A percentile compares a stretch with the other conserved stretches of the same genome.
Conservation (phyloP, 257 asterid species). For the Craterostigma plantagineum region DNA sequence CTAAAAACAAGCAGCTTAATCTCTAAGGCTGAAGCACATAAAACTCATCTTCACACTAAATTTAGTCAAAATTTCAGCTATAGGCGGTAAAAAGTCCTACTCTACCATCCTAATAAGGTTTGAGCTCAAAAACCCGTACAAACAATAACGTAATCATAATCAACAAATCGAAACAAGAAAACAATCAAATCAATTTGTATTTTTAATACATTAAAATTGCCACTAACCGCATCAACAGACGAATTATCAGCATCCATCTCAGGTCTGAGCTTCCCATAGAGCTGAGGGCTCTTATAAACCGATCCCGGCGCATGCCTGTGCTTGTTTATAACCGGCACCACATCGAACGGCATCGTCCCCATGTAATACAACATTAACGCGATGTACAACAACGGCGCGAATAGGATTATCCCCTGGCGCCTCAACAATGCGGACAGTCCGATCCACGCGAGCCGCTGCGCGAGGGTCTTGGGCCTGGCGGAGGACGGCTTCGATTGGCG, state of each 20-base stretch:
- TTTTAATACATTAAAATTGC: not conserved
- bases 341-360: slow-evolving; percentile 93
- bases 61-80: too few relatives aligned
- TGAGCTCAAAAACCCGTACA: too few relatives aligned
- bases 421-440: slow-evolving; percentile 52
- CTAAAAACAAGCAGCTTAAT: too few relatives aligned
- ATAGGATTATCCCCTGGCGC: slow-evolving; percentile 75
- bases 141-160: not conserved
- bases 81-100: too few relatives aligned
- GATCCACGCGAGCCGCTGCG: slow-evolving; percentile 53
- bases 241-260: slow-evolving; percentile 76
- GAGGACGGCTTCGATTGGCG: slow-evolving; percentile 27
- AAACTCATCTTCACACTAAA: too few relatives aligned
- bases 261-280: slow-evolving; percentile 44
- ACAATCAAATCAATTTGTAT: not conserved
- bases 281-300: slow-evolving; percentile 74
- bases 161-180: not conserved
- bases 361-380: slow-evolving; percentile 77
- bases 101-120: too few relatives aligned
- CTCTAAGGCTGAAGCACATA: too few relatives aligned
- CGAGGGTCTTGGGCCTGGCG: slow-evolving; percentile 31
- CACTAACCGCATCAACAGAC: slow-evolving; percentile 74
- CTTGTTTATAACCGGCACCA: slow-evolving; percentile 25
- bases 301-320: slow-evolving; percentile 67
- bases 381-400: slow-evolving; percentile 75